Percentiles rank a stretch among this genome's conserved stretches.
These are phyloP conservation scores for Carex myosuroides DNA, from an alignment of 176 grass and related monocot species.

Conservation along the genomic window DNA sequence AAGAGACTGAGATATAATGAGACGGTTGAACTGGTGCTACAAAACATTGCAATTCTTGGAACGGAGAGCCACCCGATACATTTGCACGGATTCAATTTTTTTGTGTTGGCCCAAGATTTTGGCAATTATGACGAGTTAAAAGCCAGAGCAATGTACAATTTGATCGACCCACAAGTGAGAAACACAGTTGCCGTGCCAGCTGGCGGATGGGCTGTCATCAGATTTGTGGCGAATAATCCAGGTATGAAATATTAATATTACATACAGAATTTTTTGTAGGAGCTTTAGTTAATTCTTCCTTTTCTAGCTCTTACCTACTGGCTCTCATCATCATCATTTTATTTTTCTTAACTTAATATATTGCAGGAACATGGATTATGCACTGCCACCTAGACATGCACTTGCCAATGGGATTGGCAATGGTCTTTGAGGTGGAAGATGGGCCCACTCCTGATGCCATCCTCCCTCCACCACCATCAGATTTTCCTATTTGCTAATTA, in stretches of 20 bases:
- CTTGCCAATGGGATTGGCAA: slow-evolving; percentile 47
- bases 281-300: not conserved
- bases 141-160: slow-evolving; percentile 27
- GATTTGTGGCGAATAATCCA: slow-evolving; percentile 49
- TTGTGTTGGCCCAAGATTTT: slow-evolving; percentile 34
- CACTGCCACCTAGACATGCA: slow-evolving; percentile 61
- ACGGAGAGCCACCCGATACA: slow-evolving; percentile 51
- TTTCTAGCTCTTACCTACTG: not conserved
- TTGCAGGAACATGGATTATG: slow-evolving; percentile 39
- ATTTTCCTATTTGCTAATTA: slow-evolving; percentile 34
- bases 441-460: slow-evolving; percentile 41
- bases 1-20: slow-evolving; percentile 43
- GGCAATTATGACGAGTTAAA: slow-evolving; percentile 33
- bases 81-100: slow-evolving; percentile 53
- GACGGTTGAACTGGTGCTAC: slow-evolving; percentile 58
- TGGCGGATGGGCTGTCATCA: slow-evolving; percentile 59
- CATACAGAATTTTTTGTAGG: too few relatives aligned
- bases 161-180: slow-evolving; percentile 51
- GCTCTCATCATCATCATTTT: too few relatives aligned
- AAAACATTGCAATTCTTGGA: slow-evolving; percentile 51
- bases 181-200: slow-evolving; percentile 66
- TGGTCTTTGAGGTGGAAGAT: slow-evolving; percentile 46
- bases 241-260: not conserved
- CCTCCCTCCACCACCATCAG: slow-evolving; percentile 44
- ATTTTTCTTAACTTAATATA: too few relatives aligned